Conservation (phyloP, 495 filamentous ascomycete species). For the Penicillium canescens region DNA sequence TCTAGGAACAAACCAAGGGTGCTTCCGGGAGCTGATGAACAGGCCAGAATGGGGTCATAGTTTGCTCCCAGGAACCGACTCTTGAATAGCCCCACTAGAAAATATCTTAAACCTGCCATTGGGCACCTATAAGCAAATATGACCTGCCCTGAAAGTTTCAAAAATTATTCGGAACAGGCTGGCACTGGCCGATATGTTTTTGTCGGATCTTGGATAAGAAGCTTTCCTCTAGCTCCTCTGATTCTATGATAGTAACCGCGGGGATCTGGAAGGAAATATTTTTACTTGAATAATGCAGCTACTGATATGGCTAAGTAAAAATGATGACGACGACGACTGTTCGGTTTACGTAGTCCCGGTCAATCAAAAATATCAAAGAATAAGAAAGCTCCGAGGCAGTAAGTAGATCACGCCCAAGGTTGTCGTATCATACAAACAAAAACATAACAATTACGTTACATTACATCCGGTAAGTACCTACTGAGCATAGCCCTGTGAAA, state of each 20-base stretch:
- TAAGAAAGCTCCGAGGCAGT: not conserved
- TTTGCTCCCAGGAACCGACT: too few species aligned
- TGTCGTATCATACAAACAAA: conserved; percentile 1
- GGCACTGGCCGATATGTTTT: too few species aligned
- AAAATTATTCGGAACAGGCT: too few species aligned
- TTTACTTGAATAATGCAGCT: not conserved
- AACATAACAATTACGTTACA: not conserved
- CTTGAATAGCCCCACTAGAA: too few species aligned
- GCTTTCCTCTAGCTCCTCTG: too few species aligned
- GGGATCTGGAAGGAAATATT: not conserved
- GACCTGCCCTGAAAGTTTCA: too few species aligned
- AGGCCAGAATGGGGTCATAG: too few species aligned
- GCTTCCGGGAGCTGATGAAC: not conserved
- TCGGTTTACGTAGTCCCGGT: not conserved
- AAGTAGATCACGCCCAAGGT: not conserved
- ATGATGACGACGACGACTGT: not conserved
- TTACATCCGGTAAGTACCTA: not conserved
- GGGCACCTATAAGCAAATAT: too few species aligned
- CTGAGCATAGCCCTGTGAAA: not conserved
- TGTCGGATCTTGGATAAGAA: too few species aligned
- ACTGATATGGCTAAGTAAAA: not conserved
- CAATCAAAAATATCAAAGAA: not conserved
- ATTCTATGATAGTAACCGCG: too few species aligned
- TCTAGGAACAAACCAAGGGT: not conserved
- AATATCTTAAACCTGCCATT: too few species aligned